Percentiles rank a stretch among this genome's conserved stretches.
Evolutionary conservation across 2,329 filamentous ascomycete genomes (phyloP).

Genomic region (Sporothrix inflata): DNA sequence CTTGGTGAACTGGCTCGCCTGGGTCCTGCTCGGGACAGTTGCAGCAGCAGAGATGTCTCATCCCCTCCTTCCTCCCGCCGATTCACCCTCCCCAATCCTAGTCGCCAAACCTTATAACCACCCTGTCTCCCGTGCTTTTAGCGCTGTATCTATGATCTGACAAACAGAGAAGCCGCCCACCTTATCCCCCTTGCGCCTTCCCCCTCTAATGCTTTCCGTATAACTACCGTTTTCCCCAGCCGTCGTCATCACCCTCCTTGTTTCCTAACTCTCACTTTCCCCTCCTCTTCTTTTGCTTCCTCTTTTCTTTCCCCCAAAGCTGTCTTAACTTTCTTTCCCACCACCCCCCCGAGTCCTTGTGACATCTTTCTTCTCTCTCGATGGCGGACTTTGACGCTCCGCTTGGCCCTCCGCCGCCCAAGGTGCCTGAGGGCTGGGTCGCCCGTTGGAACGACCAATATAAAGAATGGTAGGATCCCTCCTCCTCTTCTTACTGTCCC

Average conservation of each 20-base stretch:
- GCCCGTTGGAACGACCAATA: conserved; percentile 86
- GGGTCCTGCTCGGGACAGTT: neutral
- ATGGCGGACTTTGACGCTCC: conserved; percentile 60
- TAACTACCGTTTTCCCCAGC: conserved; percentile 20
- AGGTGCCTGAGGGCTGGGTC: conserved; percentile 79
- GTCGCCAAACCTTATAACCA: conserved; percentile 7
- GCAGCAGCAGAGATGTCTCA: conserved; percentile 14
- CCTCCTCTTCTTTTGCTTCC: neutral
- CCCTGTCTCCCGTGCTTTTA: conserved; percentile 15
- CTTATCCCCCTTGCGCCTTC: neutral
- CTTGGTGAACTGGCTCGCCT: neutral
- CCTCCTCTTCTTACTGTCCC: neutral
- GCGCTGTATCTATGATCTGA: conserved; percentile 15
- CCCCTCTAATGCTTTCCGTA: conserved; percentile 16
- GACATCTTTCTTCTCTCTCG: neutral
- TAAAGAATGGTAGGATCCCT: conserved; percentile 65
- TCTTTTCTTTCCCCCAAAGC: neutral
- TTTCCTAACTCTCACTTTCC: neutral
- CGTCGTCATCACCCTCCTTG: conserved; percentile 14
- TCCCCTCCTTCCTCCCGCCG: conserved; percentile 12
- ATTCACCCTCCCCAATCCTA: neutral
- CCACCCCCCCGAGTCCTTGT: too few species aligned
- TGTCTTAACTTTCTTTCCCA: neutral
- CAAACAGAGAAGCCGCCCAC: neutral
- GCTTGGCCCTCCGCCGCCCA: conserved; percentile 59